These are phyloP conservation scores for Cutaneotrichosporon mucoides DNA, from an alignment of 1,284 basidiomycete genomes.

Conservation along the genomic window DNA sequence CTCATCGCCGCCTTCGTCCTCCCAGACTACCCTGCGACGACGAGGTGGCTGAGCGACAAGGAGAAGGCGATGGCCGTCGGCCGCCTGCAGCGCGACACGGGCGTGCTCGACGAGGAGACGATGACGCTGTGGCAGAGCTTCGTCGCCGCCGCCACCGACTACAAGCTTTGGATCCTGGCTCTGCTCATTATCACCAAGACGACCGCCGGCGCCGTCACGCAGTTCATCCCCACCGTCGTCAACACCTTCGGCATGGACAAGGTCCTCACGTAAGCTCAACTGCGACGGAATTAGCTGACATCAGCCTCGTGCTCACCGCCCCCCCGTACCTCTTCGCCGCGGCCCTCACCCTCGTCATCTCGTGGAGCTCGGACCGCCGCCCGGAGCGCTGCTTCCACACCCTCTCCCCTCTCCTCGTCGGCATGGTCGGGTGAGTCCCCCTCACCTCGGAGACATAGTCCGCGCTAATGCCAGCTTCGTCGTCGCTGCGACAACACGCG, in stretches of 20 bases:
- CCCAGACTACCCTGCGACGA: conserved; percentile 47
- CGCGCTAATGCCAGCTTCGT: too few relatives aligned
- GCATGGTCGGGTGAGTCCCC: conserved; percentile 8
- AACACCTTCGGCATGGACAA: conserved; percentile 30
- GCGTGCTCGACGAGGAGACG: conserved; percentile 18
- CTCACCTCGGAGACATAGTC: too few relatives aligned
- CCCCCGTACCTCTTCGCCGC: conserved; percentile 38
- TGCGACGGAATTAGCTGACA: too few relatives aligned
- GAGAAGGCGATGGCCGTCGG: conserved; percentile 29
- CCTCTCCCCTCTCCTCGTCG: conserved; percentile 39
- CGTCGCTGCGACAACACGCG: too few relatives aligned
- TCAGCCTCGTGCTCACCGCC: conserved; percentile 30
- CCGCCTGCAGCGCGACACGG: conserved; percentile 16
- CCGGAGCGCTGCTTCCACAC: conserved; percentile 41
- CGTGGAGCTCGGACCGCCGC: conserved; percentile 23
- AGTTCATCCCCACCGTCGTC: conserved; percentile 32
- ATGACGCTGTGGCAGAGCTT: conserved; percentile 18
- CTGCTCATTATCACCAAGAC: conserved; percentile 22
- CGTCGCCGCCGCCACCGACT: conserved; percentile 24
- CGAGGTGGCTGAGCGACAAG: conserved; percentile 41
- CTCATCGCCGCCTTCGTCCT: conserved; percentile 32
- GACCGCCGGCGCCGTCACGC: conserved; percentile 25
- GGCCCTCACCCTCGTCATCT: conserved; percentile 26
- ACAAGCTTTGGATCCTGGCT: conserved; percentile 27
- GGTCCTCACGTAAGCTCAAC: conserved; percentile 20